Conservation (phyloP, 371 early-diverging fungal species). For the Smittium mucronatum region DNA sequence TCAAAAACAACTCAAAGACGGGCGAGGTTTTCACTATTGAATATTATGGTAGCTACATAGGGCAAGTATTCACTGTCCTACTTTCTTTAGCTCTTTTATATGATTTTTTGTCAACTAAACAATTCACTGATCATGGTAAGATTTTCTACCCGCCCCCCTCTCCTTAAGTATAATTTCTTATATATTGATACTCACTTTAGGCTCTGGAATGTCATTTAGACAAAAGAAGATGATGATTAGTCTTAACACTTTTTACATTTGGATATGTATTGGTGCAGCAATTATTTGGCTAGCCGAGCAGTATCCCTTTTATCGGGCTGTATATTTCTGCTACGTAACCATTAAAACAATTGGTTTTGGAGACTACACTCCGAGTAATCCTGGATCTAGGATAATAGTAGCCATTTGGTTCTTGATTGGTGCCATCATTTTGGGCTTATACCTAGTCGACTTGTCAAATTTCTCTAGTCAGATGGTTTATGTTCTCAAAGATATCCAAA, state of each 20-base stretch:
- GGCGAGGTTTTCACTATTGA: background rate
- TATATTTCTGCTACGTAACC: background rate
- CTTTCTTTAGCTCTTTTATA: background rate
- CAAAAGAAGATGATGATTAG: background rate
- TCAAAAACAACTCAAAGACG: too few species aligned
- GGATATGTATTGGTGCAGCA: background rate
- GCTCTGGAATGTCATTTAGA: background rate
- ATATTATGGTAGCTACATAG: background rate
- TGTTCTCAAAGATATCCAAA: background rate
- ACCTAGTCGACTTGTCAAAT: background rate
- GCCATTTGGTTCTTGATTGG: background rate
- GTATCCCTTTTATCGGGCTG: background rate
- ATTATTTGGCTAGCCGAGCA: background rate
- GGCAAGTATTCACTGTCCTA: background rate
- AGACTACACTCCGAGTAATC: background rate
- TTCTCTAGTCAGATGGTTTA: background rate
- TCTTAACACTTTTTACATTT: background rate
- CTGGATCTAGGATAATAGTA: background rate
- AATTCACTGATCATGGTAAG: background rate
- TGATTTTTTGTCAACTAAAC: background rate
- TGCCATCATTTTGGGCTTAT: background rate
- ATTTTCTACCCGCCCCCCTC: background rate
- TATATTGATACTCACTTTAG: background rate
- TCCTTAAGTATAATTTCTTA: background rate
- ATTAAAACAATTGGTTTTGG: background rate